Evolutionary conservation across 345 rosid species (phyloP).

Genomic region (Microthlaspi erraticum): DNA sequence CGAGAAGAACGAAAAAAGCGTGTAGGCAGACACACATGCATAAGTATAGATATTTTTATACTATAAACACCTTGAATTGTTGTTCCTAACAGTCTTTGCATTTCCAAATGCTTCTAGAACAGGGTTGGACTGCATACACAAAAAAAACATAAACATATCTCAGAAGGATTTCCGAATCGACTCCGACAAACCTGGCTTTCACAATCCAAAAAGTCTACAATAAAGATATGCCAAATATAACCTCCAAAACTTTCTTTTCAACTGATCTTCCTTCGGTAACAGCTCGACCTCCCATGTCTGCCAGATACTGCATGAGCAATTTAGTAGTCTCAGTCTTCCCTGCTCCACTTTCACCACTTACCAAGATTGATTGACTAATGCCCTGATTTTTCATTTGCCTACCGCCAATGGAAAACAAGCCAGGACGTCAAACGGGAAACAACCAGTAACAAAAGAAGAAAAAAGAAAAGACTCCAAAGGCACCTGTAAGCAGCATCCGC

Average conservation of each 20-base stretch:
- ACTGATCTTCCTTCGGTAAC: conserved; percentile 89
- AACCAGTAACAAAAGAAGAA: conserved; percentile 15
- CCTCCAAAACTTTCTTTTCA: conserved; percentile 98
- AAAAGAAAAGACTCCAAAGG: conserved; percentile 21
- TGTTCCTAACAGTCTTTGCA: conserved; percentile 97
- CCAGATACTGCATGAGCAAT: conserved; percentile 94
- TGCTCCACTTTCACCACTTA: conserved; percentile 99
- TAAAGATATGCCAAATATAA: conserved; percentile 40
- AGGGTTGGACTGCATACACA: conserved; percentile 88
- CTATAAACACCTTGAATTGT: conserved; percentile 81
- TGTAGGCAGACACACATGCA: conserved; percentile 6
- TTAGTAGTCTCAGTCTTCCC: conserved; percentile 99
- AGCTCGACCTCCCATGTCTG: conserved; percentile 99
- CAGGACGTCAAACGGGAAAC: conserved; percentile 20
- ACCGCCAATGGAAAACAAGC: conserved; percentile 35
- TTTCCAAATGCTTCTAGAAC: conserved; percentile 99
- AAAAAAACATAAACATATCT: conserved; percentile 32
- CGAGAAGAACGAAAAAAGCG: conserved; percentile 12
- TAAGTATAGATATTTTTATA: background rate
- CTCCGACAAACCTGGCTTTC: conserved; percentile 4
- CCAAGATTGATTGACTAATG: conserved; percentile 92
- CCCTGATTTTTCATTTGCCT: conserved; percentile 90
- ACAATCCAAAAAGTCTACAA: conserved; percentile 7
- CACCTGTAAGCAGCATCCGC: conserved; percentile 98
- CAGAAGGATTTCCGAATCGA: background rate